Evolutionary conservation across 148 eudicot species (phyloP), one percentile per base, ranked within the genome.

Genomic region (Cornus suecica): DNA sequence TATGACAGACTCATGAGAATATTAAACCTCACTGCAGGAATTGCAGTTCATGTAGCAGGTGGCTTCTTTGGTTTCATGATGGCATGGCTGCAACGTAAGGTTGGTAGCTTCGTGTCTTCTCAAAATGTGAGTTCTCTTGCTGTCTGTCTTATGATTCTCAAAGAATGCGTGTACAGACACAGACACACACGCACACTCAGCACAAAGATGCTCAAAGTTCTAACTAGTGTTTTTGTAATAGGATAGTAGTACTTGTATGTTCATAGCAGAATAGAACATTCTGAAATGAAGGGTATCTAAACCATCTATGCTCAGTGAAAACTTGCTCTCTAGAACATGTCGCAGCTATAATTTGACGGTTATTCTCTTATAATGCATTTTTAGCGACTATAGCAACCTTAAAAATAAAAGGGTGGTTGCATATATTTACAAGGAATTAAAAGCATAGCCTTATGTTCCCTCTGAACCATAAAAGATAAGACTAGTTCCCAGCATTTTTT

Each of bases 11-110:
- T 76, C 42, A 31, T 18, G 13, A 34, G 20, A 51, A 29, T 63
- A 16, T 73, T 28, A 61, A 42, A 76, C 41, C 25, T 83, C 60
- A 29, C 4, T 71, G 71, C 84, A 92, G 97, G 89, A 66, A 76
- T 92, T 30, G 83, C 81, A 26, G 87, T 88, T 22, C 83, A 90
- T 32, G 69, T 92, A 65, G 92, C 94, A 24, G 97, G 94, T 74
- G 94, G 89, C 10, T 90, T 92, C 82, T 90, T 92, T 30, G 97
- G 97, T 79, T 92, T 88, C 83, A 90, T 92, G 97, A 79, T 92
- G 80, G 97, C 89, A 26, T 80, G 90, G 77, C 83, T 92, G 69
- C 97, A 92, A 77, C 81, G 85, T 72, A 85, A 94, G 78, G 90
- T 92, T 72, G 86, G 88, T 25, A 80, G 88, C 2, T 81, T 88